A percentile compares a stretch with the other conserved stretches of the same genome.
Evolutionary conservation across 257 asterid species (phyloP).

Genomic region (Rauvolfia tetraphylla): DNA sequence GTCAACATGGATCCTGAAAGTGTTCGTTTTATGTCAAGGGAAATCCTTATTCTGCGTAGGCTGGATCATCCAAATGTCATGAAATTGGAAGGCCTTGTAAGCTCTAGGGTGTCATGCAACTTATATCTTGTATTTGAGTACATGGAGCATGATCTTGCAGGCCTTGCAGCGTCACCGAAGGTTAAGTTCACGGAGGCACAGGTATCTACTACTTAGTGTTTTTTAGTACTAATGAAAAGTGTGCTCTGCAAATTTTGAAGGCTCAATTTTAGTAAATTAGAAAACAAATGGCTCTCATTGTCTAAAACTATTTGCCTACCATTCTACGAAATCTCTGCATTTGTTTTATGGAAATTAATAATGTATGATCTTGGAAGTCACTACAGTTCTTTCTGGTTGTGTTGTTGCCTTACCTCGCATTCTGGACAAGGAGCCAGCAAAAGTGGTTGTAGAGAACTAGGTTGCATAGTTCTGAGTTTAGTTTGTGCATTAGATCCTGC

Average conservation of each 20-base stretch:
- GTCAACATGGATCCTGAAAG: conserved; percentile 94
- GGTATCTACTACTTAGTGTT: conserved; percentile 39
- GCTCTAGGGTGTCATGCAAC: conserved; percentile 79
- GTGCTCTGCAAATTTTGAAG: not conserved
- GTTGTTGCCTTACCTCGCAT: not conserved
- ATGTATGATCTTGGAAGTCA: not conserved
- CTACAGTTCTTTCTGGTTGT: not conserved
- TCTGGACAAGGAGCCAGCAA: not conserved
- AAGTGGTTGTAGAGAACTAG: not conserved
- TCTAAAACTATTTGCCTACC: not conserved
- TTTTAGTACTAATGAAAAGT: not conserved
- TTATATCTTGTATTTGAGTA: conserved; percentile 84
- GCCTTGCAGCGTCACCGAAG: conserved; percentile 68
- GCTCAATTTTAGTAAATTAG: not conserved
- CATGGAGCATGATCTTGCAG: conserved; percentile 95
- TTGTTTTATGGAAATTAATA: not conserved
- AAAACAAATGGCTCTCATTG: not conserved
- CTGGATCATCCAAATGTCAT: conserved; percentile 85
- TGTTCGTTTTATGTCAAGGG: conserved; percentile 93
- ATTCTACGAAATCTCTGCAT: not conserved
- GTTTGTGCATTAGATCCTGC: not conserved
- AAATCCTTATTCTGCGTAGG: conserved; percentile 79
- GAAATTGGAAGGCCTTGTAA: conserved; percentile 89
- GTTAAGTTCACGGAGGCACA: conserved; percentile 75
- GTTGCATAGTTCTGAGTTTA: not conserved